Evolutionary conservation across 2,329 filamentous ascomycete genomes (phyloP), one percentile per base, ranked within the genome.

Genomic region (Phyllosticta citrichinensis): DNA sequence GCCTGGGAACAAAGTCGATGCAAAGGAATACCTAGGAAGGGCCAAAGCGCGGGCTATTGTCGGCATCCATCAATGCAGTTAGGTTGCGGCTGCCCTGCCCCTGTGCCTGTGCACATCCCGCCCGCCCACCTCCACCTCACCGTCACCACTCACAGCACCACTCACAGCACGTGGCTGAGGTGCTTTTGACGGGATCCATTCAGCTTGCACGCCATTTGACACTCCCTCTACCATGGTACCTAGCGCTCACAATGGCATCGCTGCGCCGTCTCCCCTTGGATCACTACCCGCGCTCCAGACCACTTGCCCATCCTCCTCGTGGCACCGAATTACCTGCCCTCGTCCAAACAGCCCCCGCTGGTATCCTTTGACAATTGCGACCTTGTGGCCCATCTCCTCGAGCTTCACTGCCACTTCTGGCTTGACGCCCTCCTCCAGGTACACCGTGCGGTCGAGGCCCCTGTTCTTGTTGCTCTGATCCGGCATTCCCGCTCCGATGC

Each of bases 201-300:
- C n/a, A n/a, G n/a, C n/a, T n/a, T n/a, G n/a, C n/a, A n/a, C n/a
- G n/a, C n/a, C n/a, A n/a, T 17, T n/a, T 47, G 40, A n/a, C 12
- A n/a, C n/a, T 47, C 17, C n/a, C 40, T 19, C 40, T 47, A n/a
- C 40, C 40, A 47, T n/a, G 40, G 40, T n/a, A n/a, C 25, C 17
- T 10, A 22, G 20, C 2, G 2, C 30, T 56, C n/a, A 60, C 58
- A 56, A 24, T 3, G 84, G 83, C 64, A 85, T 75, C n/a, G 85
- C 83, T 67, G 80, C 80, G 9, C 94, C 93, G 74, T 99, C 93
- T 0, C 89, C 93, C 63, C 94, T 83, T 67, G 84, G 81, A 77
- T 99, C 93, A 72, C 92, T 97, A 0, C 91, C 93, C 0, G 86
- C 93, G 60, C 89, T 95, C 83, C 89, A 97, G 1, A 97, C 81